phyloP scores from a whole-genome alignment of 1,139 yeast species.

The Yamadazyma membranifaciens region DNA sequence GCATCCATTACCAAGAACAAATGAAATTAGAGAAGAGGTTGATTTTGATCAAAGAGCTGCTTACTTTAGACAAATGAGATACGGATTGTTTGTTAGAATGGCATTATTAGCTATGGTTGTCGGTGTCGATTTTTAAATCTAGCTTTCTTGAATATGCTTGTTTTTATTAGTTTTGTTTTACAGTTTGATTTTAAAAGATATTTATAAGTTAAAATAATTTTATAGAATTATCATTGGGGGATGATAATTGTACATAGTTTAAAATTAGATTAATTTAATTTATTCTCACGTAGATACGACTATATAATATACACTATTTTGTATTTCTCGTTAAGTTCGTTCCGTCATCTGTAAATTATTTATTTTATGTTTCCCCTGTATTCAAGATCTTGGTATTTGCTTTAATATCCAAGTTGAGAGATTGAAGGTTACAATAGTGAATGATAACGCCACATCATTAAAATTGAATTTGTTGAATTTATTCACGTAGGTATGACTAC shows the following conservation, averaged over 20 bases:
- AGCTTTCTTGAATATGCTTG: no score
- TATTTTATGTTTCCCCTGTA: no score
- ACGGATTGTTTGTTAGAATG: slow-evolving; percentile 98
- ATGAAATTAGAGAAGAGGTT: slow-evolving; percentile 95
- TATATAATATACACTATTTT: slow-evolving; percentile 6
- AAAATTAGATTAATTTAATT: slow-evolving; percentile 1
- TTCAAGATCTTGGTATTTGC: no score
- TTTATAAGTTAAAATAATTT: not conserved
- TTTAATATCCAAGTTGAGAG: no score
- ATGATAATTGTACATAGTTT: slow-evolving; percentile 8
- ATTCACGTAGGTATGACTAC: slow-evolving; percentile 5
- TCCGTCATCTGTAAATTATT: not conserved
- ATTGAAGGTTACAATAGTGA: no score
- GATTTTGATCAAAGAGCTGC: slow-evolving; percentile 99
- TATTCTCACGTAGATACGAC: slow-evolving; percentile 7
- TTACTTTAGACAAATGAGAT: slow-evolving; percentile 98
- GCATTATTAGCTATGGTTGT: slow-evolving; percentile 96
- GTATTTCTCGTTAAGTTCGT: not conserved
- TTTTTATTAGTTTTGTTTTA: no score
- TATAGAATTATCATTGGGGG: slow-evolving; percentile 13
- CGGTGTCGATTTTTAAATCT: slow-evolving; percentile 63
- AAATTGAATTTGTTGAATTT: not conserved
- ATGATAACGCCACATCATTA: slow-evolving; percentile 7
- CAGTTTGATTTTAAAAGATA: no score
- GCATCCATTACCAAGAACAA: slow-evolving; percentile 98